Evolutionary conservation across 192 early-diverging fungal genomes (phyloP), one percentile per base, ranked within the genome.

Genomic region (Backusella macrospora): DNA sequence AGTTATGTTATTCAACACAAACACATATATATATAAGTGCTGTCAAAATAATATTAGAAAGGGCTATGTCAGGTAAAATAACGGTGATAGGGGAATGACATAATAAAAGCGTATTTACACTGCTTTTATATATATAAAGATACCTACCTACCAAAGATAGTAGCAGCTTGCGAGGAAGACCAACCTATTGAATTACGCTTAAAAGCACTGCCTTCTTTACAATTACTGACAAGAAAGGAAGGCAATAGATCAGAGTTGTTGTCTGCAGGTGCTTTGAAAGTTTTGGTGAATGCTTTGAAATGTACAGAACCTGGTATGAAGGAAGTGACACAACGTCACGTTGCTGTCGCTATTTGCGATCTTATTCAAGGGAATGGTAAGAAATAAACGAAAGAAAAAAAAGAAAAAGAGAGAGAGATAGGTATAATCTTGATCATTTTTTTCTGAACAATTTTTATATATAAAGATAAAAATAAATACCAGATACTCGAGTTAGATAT

Each of bases 301-400:
- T 74, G 72, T 15, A 71, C 48, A n/a, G 83, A 88, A n/a, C 68
- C 80, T 0, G 72, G 73, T 15, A 86, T 84, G 65, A 73, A 75
- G 13, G 89, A 92, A 67, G 81, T 82, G 38, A 86, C 88, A 1
- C 87, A 87, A 37, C 79, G 90, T 1, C 83, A 91, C 76, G 88
- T 87, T 9, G 85, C 93, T 6, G 87, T 93, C 13, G 80, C 90
- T 21, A 80, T 94, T n/a, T 94, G 89, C 64, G 85, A 90, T 43
- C 68, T 93, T 34, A 87, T 93, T 23, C 83, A 82, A 37, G 84
- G 85, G 38, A 83, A 82, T 68, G 87, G 90, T 90, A 77, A 23
- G 76, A 16, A n/a, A n/a, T n/a, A n/a, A n/a, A n/a, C n/a, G n/a
- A n/a, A n/a, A n/a, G n/a, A n/a, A n/a, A n/a, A n/a, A n/a, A n/a